Evolutionary conservation across 352 stramenopile genomes (phyloP).

Genomic region (Phytophthora nicotianae): DNA sequence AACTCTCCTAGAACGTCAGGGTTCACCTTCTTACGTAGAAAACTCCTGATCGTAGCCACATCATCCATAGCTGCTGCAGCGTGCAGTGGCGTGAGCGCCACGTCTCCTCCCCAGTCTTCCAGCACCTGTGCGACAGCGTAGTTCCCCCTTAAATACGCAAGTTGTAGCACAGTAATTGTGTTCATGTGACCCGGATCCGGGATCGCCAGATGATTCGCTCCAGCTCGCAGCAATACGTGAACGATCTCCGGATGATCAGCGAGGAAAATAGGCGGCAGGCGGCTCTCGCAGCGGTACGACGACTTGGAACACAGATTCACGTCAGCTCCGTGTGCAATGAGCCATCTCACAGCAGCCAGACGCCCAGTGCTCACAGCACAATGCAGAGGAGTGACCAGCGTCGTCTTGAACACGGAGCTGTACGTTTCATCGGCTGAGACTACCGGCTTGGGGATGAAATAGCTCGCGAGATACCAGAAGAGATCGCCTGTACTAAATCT

Average conservation of each 20-base stretch:
- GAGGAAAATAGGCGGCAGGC: conserved; percentile 79
- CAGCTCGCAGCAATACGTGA: conserved; percentile 61
- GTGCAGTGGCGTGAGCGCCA: conserved; percentile 81
- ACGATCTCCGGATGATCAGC: conserved; percentile 84
- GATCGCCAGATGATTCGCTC: conserved; percentile 81
- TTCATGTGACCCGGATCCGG: conserved; percentile 85
- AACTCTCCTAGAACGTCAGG: conserved; percentile 80
- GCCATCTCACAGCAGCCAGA: conserved; percentile 73
- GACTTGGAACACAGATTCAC: conserved; percentile 83
- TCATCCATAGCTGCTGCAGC: conserved; percentile 77
- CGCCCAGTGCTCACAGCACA: conserved; percentile 80
- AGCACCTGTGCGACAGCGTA: conserved; percentile 82
- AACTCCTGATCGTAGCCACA: conserved; percentile 56
- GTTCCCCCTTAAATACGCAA: conserved; percentile 81
- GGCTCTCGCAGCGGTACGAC: conserved; percentile 65
- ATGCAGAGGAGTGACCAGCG: conserved; percentile 75
- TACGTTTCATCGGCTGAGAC: conserved; percentile 69
- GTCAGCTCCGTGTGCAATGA: conserved; percentile 71
- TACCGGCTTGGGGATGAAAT: conserved; percentile 73
- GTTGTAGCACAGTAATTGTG: conserved; percentile 83
- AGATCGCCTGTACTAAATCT: conserved; percentile 81
- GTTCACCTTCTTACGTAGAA: conserved; percentile 74
- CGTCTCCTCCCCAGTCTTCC: conserved; percentile 83
- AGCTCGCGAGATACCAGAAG: conserved; percentile 82
- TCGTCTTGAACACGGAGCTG: conserved; percentile 72